Evolutionary conservation across 2,329 filamentous ascomycete species (phyloP).

Genomic region (Basipetospora chlamydospora): DNA sequence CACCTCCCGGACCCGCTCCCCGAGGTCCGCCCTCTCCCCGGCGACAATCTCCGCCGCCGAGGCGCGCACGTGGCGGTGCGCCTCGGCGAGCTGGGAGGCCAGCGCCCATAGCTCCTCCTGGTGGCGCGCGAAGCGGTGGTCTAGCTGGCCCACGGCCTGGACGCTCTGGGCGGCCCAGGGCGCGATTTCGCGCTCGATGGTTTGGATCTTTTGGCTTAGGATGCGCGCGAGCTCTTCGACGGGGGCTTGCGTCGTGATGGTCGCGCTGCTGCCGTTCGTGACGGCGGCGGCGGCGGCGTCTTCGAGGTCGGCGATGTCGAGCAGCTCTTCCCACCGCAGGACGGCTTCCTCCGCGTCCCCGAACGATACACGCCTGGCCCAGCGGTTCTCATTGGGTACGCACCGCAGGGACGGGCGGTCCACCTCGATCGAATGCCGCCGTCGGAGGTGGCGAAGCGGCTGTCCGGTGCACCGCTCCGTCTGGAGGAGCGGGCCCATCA

Average conservation of each 20-base stretch:
- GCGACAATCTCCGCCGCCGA: constrained; percentile 54
- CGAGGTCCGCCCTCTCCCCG: constrained; percentile 53
- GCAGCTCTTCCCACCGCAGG: constrained; percentile 47
- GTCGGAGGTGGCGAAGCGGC: constrained; percentile 36
- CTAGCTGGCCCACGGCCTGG: constrained; percentile 39
- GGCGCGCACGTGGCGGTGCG: constrained; percentile 53
- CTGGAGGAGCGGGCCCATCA: constrained; percentile 37
- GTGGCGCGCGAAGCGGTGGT: constrained; percentile 46
- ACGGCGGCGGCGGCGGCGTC: background rate
- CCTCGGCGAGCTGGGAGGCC: constrained; percentile 56
- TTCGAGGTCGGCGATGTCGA: constrained; percentile 21
- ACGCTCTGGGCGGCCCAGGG: constrained; percentile 50
- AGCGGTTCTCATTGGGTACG: constrained; percentile 40
- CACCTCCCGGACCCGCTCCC: constrained; percentile 61
- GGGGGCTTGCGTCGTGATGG: background rate
- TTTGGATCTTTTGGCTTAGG: constrained; percentile 37
- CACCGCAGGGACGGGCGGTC: constrained; percentile 16
- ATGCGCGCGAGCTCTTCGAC: constrained; percentile 32
- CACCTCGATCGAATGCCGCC: constrained; percentile 43
- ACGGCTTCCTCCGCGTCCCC: constrained; percentile 63
- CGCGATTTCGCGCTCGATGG: constrained; percentile 36
- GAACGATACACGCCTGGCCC: constrained; percentile 62
- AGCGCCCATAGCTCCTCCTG: constrained; percentile 50
- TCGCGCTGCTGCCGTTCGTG: background rate
- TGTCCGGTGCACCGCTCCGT: constrained; percentile 29